Base-by-base conservation (phyloP, 1,139 yeast genomes). In the Blastobotrys apis region DNA sequence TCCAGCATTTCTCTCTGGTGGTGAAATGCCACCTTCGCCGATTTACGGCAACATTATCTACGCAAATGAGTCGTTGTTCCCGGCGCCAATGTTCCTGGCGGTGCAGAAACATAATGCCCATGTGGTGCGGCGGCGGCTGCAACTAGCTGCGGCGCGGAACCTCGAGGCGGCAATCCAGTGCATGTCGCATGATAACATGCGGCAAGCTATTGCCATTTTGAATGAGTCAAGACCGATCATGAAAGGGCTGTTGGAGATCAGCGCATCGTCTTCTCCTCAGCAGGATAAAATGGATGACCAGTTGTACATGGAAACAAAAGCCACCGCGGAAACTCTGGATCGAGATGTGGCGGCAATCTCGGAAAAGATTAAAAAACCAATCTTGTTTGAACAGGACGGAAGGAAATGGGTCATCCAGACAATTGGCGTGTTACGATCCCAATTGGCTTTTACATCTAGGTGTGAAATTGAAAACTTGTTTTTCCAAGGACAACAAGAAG, bases 321-420 rank as follows among this genome's bases (percentile, higher is more conserved):
- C 40, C 12, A 33, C 51, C 20, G 52, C 47, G 4, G 49, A 47
- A 33, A 44, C 48, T 3, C 40, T 55, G 13, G 58, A 51, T 34
- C 38, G 42, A 21, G 52, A 49, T 29, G 37, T 53, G 26, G 47
- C 43, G 4, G 40, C 41, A 1, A 41, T 50, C 4, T 37, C 46
- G 15, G 55, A 50, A 13, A 43, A 46, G 29, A 40, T 50, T 19
- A 23, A 33, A 9, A 50, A 47, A 37, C 48, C 49, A 10, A 43
- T 44, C 20, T 54, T 51, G 19, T 54, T 54, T 41, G 54, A 52
- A 26, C 52, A 48, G 32, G 60, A 59, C 33, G 50, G 48, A 6
- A 45, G 56, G 4, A 57, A 56, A 36, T 49, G 57, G 43, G 47
- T 58, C 26, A 47, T 56, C 37, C 62, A 59, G 43, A 48, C 51